These are phyloP conservation scores for Ochetophila trinervis DNA, from an alignment of 306 rosid species.

Conservation along the genomic window DNA sequence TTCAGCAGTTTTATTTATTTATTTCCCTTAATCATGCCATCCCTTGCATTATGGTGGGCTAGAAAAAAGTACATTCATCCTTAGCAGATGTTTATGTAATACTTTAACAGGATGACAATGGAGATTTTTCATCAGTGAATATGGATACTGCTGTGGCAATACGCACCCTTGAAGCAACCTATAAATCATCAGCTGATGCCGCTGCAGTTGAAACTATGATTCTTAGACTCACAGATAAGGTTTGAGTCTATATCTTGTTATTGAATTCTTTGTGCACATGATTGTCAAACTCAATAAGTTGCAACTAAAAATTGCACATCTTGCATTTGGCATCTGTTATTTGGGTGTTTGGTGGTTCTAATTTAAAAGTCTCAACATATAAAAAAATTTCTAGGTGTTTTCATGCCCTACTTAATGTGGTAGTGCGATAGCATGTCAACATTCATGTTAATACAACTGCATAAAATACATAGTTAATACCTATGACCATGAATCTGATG, in stretches of 20 bases:
- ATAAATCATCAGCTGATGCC: slow-evolving; percentile 92
- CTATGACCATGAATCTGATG: neutral
- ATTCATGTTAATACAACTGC: too few species aligned
- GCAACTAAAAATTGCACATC: neutral
- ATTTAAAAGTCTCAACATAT: too few species aligned
- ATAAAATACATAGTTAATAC: neutral
- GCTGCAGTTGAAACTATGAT: slow-evolving; percentile 90
- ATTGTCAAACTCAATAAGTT: neutral
- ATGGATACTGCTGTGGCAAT: slow-evolving; percentile 99
- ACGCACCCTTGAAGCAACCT: slow-evolving; percentile 97
- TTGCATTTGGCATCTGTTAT: neutral
- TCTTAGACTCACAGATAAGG: slow-evolving; percentile 84
- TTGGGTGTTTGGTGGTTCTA: neutral
- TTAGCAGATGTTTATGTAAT: slow-evolving; percentile 7
- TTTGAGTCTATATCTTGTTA: slow-evolving; percentile 11
- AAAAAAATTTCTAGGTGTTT: too few species aligned
- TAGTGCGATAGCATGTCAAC: too few species aligned
- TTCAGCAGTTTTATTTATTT: neutral
- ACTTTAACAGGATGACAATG: slow-evolving; percentile 79
- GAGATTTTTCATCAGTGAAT: slow-evolving; percentile 90
- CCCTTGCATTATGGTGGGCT: neutral
- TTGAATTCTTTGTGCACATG: neutral
- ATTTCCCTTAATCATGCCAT: neutral
- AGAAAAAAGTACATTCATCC: neutral
- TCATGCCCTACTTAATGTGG: too few species aligned